Conservation (phyloP, 2,329 filamentous ascomycete species). For the Diaporthe longicolla region DNA sequence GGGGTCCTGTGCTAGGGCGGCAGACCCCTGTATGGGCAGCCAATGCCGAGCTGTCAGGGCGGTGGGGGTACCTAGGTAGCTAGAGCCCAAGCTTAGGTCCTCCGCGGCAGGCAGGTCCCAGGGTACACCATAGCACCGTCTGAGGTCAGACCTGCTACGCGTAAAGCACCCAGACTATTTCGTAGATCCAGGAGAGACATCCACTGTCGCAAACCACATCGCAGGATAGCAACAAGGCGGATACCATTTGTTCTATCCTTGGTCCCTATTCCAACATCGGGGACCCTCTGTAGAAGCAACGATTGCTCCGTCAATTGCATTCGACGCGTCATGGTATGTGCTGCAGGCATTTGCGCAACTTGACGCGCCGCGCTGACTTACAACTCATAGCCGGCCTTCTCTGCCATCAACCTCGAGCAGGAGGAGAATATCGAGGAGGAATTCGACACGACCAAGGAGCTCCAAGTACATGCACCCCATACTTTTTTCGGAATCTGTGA, state of each 20-base stretch:
- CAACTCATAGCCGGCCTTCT: constrained; percentile 74
- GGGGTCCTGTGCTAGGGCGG: constrained; percentile 1
- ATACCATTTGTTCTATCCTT: neutral
- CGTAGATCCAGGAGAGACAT: neutral
- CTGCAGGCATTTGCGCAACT: neutral
- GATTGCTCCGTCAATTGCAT: neutral
- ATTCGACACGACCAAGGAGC: constrained; percentile 93
- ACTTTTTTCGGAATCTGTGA: neutral
- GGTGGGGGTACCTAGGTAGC: neutral
- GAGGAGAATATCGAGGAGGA: constrained; percentile 93
- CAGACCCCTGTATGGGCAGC: constrained; percentile 20
- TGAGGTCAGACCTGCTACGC: constrained; percentile 27
- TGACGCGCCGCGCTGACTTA: constrained; percentile 36
- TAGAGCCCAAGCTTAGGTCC: neutral
- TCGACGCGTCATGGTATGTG: constrained; percentile 34
- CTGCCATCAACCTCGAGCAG: constrained; percentile 92
- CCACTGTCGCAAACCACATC: constrained; percentile 21
- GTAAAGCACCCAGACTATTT: constrained; percentile 17
- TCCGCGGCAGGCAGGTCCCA: constrained; percentile 11
- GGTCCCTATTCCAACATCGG: neutral
- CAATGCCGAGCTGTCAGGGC: constrained; percentile 33
- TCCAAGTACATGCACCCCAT: constrained; percentile 71
- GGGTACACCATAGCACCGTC: neutral
- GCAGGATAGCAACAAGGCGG: neutral
- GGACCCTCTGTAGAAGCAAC: constrained; percentile 8